Conservation (phyloP, 2,329 filamentous ascomycete species). For the Penicillium sumatraense region DNA sequence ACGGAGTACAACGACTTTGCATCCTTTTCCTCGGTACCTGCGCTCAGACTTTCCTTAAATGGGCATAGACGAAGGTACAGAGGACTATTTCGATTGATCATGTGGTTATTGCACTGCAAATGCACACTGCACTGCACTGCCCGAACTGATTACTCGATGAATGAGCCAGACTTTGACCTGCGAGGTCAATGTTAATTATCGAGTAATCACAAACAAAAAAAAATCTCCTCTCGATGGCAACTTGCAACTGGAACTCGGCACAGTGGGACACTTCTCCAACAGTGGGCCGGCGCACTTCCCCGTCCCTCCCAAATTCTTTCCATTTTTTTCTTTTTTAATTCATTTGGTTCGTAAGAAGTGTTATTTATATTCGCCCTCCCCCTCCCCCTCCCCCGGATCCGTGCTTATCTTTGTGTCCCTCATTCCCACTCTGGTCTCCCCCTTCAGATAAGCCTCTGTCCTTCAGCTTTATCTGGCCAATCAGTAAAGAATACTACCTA, state of each 20-base stretch:
- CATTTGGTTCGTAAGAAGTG: too few relatives aligned
- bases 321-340: not conserved
- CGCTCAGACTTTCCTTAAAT: conserved; percentile 17
- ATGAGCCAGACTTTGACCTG: too few relatives aligned
- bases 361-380: conserved; percentile 21
- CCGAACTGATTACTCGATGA: conserved; percentile 14
- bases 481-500: too few relatives aligned
- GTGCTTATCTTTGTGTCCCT: conserved; percentile 5
- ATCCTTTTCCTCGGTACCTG: not conserved
- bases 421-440: not conserved
- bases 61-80: conserved; percentile 32
- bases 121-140: not conserved
- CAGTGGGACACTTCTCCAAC: conserved; percentile 9
- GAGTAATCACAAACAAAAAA: conserved; percentile 27
- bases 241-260: conserved; percentile 5
- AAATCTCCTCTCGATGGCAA: conserved; percentile 4
- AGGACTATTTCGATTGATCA: conserved; percentile 18
- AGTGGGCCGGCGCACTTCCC: conserved; percentile 12
- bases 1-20: too few relatives aligned
- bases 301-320: conserved; percentile 6
- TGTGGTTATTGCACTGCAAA: too few relatives aligned
- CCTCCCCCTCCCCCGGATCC: conserved; percentile 8
- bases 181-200: conserved; percentile 7
- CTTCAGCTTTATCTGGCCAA: conserved; percentile 12
- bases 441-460: conserved; percentile 19